These are phyloP conservation scores for Kluyveromyces lactis DNA, from an alignment of 805 yeast species.

Conservation along the genomic window DNA sequence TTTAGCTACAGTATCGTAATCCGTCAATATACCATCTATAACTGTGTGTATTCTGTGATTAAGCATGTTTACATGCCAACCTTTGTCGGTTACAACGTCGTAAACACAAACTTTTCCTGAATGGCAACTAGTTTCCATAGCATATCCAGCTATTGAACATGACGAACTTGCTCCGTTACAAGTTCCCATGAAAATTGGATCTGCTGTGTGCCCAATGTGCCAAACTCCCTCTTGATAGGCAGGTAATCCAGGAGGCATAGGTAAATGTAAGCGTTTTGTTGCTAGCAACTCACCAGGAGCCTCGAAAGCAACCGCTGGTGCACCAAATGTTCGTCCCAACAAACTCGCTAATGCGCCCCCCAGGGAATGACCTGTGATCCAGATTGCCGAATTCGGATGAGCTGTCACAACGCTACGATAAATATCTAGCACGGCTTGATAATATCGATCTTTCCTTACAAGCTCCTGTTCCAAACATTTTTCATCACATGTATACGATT, in stretches of 20 bases:
- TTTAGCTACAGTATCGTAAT: conserved; percentile 67
- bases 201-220: conserved; percentile 97
- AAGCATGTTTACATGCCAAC: conserved; percentile 83
- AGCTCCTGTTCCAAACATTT: conserved; percentile 75
- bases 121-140: conserved; percentile 95
- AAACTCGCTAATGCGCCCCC: conserved; percentile 84
- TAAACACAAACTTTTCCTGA: conserved; percentile 81
- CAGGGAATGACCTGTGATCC: conserved; percentile 93
- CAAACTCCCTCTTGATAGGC: conserved; percentile 71
- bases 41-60: conserved; percentile 90
- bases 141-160: conserved; percentile 90
- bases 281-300: conserved; percentile 91
- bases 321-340: conserved; percentile 80
- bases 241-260: conserved; percentile 88
- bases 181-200: conserved; percentile 93
- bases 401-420: conserved; percentile 59
- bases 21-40: conserved; percentile 66
- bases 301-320: conserved; percentile 85
- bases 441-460: conserved; percentile 68
- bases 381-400: conserved; percentile 66
- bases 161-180: conserved; percentile 89
- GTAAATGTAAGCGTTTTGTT: conserved; percentile 75
- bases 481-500: conserved; percentile 81
- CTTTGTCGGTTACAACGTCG: conserved; percentile 80
- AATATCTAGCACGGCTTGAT: conserved; percentile 67